Evolutionary conservation across 805 yeast species (phyloP).

Genomic region (Pichia insulana): DNA sequence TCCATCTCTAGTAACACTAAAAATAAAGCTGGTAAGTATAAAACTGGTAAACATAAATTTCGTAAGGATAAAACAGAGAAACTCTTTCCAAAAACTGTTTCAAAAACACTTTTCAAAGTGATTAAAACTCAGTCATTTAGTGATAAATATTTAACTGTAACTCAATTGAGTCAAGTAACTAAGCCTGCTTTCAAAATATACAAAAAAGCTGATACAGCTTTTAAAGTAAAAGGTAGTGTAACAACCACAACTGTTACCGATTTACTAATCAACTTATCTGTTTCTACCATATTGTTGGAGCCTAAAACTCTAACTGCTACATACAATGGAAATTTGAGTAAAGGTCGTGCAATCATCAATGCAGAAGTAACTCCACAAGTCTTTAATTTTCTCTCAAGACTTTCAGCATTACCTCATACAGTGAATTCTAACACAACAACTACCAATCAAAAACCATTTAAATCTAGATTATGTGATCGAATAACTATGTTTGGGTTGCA

Average conservation of each 20-base stretch:
- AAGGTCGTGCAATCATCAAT: conserved; percentile 9
- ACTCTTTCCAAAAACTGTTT: no score
- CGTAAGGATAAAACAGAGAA: neutral
- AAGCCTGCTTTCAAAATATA: neutral
- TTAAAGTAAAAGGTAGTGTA: neutral
- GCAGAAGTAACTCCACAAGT: conserved; percentile 10
- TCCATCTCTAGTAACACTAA: neutral
- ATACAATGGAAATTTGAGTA: conserved; percentile 2
- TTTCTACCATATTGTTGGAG: neutral
- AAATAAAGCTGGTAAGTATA: no score
- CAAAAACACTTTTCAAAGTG: conserved; percentile 2
- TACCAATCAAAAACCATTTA: neutral
- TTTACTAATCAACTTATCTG: neutral
- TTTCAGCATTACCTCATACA: no score
- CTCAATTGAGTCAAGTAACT: neutral
- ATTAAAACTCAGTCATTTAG: neutral
- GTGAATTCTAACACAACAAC: neutral
- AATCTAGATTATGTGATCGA: neutral
- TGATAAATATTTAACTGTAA: no score
- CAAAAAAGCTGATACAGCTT: neutral
- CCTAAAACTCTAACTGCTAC: neutral
- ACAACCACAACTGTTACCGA: neutral
- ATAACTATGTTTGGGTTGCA: neutral
- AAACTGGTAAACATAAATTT: no score
- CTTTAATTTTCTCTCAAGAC: neutral